Percentiles rank a stretch among this genome's conserved stretches.
Evolutionary conservation across 2,329 filamentous ascomycete genomes (phyloP).

Genomic region (Sphaceloma murrayae): DNA sequence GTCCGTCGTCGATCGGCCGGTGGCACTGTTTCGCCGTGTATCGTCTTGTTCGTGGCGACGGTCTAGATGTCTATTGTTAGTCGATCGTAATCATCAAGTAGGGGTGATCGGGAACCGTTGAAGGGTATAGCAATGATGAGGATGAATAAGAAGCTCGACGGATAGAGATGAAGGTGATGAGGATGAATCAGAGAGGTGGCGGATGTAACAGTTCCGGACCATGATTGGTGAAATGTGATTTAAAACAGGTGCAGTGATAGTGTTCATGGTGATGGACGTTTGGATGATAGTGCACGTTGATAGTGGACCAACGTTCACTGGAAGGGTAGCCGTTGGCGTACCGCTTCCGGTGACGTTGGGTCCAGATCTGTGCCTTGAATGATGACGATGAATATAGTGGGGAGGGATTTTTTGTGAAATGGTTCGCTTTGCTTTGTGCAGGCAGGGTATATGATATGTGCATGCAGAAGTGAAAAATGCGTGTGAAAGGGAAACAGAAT

Average conservation of each 20-base stretch:
- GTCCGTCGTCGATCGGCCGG: neutral
- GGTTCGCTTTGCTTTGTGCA: conserved; percentile 12
- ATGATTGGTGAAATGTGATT: neutral
- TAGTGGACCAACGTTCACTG: neutral
- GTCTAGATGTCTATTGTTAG: neutral
- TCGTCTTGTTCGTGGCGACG: neutral
- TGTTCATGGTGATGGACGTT: conserved; percentile 3
- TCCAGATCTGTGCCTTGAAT: conserved; percentile 1
- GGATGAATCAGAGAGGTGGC: conserved; percentile 3
- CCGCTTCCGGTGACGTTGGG: neutral
- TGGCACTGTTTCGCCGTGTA: neutral
- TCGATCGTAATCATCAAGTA: neutral
- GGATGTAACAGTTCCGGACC: conserved; percentile 3
- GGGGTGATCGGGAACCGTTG: conserved; percentile 10
- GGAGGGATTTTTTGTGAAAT: neutral
- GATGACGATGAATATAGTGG: neutral
- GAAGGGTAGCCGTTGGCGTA: neutral
- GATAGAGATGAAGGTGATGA: neutral
- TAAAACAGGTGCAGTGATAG: conserved; percentile 11
- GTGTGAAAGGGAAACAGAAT: neutral
- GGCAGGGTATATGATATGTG: conserved; percentile 16
- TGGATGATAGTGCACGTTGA: conserved; percentile 2
- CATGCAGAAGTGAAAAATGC: conserved; percentile 3
- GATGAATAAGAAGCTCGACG: neutral
- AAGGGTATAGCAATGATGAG: neutral